These are phyloP conservation scores for Asterochloris erici DNA, from an alignment of 139 green algal species.

Conservation along the genomic window DNA sequence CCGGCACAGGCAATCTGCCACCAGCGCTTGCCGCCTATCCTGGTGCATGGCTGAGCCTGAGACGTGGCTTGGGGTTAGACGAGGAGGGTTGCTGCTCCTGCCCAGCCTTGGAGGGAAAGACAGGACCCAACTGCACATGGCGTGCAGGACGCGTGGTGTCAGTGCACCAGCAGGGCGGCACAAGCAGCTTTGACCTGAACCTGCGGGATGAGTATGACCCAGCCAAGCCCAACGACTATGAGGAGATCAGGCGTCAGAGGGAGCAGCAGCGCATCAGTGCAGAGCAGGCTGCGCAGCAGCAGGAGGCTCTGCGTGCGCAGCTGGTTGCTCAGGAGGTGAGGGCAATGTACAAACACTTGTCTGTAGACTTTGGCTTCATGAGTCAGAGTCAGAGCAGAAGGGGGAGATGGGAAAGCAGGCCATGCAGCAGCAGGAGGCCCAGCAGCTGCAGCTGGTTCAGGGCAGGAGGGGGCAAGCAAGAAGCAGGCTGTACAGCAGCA, in stretches of 20 bases:
- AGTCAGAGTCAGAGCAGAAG: no score
- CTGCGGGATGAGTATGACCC: constrained; percentile 87
- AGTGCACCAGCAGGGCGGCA: no score
- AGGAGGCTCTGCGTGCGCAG: constrained; percentile 39
- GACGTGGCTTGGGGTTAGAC: no score
- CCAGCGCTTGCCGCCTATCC: no score
- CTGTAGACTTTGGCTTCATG: background rate
- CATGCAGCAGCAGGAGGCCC: constrained; percentile 25
- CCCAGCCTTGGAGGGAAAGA: no score
- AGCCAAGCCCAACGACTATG: constrained; percentile 87
- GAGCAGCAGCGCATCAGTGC: constrained; percentile 50
- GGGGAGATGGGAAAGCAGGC: no score
- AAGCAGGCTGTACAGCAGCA: constrained; percentile 20
- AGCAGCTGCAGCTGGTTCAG: background rate
- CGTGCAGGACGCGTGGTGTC: no score
- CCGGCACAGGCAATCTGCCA: no score
- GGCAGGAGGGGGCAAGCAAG: background rate
- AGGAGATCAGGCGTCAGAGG: constrained; percentile 48
- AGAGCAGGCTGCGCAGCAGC: constrained; percentile 63
- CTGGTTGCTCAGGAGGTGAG: constrained; percentile 10
- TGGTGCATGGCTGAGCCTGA: no score
- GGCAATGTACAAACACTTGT: background rate
- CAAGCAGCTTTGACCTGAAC: background rate
- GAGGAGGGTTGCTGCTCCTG: no score
- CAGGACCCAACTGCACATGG: no score